These are phyloP conservation scores for Calonectria crousiana DNA, from an alignment of 2,329 filamentous ascomycete genomes.

Conservation along the genomic window DNA sequence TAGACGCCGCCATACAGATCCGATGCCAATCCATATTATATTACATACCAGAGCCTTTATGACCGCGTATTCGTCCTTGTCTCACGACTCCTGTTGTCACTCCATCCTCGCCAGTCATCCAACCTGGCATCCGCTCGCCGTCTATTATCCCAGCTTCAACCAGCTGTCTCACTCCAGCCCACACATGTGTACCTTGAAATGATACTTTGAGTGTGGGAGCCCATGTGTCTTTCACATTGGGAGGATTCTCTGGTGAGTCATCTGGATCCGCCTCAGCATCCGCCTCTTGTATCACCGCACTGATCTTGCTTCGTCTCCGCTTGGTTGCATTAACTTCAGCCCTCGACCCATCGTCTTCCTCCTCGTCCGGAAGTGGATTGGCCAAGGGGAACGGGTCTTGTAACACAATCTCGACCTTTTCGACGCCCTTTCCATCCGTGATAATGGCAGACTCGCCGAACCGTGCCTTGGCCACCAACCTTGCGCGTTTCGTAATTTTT, in stretches of 20 bases:
- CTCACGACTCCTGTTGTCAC: conserved; percentile 80
- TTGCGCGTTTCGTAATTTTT: conserved; percentile 67
- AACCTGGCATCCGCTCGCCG: conserved; percentile 84
- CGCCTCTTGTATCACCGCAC: conserved; percentile 49
- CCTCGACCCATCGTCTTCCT: conserved; percentile 39
- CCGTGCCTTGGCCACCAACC: conserved; percentile 72
- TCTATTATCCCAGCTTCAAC: conserved; percentile 83
- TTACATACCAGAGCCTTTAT: conserved; percentile 68
- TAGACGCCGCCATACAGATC: conserved; percentile 32
- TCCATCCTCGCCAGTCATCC: conserved; percentile 90
- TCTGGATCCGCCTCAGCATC: conserved; percentile 36
- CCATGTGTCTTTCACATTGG: conserved; percentile 41
- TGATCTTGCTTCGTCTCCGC: conserved; percentile 51
- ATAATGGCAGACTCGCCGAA: conserved; percentile 74
- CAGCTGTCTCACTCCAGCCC: conserved; percentile 82
- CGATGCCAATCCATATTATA: conserved; percentile 43
- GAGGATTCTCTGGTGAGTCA: conserved; percentile 43
- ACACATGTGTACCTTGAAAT: conserved; percentile 83
- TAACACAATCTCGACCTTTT: conserved; percentile 70
- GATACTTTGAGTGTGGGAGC: conserved; percentile 66
- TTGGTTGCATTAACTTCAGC: conserved; percentile 19
- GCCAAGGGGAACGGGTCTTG: conserved; percentile 66
- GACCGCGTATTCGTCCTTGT: conserved; percentile 72
- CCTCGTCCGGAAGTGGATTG: conserved; percentile 31
- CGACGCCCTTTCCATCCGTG: conserved; percentile 71